Evolutionary conservation across 176 grass and related monocot species (phyloP).

Genomic region (Raddia distichophylla): DNA sequence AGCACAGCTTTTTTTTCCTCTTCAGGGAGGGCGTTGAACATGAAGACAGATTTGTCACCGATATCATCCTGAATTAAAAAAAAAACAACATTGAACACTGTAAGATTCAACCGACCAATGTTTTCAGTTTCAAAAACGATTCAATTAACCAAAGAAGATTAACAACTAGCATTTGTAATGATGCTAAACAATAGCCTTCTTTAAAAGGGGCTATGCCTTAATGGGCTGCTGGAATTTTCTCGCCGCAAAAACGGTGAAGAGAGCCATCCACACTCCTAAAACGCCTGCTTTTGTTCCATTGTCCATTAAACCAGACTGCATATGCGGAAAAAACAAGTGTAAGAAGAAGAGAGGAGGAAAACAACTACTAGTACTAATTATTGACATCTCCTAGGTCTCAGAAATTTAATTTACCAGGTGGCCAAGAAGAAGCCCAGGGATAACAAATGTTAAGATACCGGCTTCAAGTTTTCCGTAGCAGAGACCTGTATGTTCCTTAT

Average conservation of each 20-base stretch:
- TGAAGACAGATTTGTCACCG: slow-evolving; percentile 90
- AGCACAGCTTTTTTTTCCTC: slow-evolving; percentile 82
- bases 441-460: slow-evolving; percentile 86
- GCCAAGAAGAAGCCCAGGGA: slow-evolving; percentile 86
- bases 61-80: slow-evolving; percentile 67
- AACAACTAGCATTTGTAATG: neutral
- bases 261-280: slow-evolving; percentile 76
- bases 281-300: slow-evolving; percentile 60
- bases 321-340: neutral
- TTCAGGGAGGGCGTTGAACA: slow-evolving; percentile 86
- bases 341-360: slow-evolving; percentile 28
- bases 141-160: neutral
- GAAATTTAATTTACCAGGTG: slow-evolving; percentile 63
- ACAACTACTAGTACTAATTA: neutral
- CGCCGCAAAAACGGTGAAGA: slow-evolving; percentile 71
- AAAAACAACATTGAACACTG: neutral
- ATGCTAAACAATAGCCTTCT: neutral
- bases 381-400: neutral
- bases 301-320: slow-evolving; percentile 78
- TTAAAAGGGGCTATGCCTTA: slow-evolving; percentile 49
- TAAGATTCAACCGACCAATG: neutral
- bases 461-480: slow-evolving; percentile 95
- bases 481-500: slow-evolving; percentile 49
- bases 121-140: no score
- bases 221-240: slow-evolving; percentile 97